Base-by-base conservation (phyloP, 768 basidiomycete species). In the Lactarius sanguifluus region DNA sequence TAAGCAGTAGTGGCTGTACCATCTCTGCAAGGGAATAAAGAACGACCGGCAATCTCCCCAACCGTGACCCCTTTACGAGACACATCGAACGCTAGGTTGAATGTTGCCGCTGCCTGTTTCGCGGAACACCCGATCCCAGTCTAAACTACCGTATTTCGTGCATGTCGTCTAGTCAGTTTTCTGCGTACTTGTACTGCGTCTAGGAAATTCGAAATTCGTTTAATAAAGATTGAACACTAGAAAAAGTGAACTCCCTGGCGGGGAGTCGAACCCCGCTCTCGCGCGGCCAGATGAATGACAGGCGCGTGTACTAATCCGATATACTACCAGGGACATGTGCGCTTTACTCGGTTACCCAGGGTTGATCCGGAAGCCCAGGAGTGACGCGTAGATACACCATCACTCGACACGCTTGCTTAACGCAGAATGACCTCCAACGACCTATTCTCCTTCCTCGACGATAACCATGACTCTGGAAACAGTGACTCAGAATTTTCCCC, bases 381-480 rank as follows among this genome's bases (percentile, higher is more conserved):
- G 38, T 40, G 38, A 40, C 36, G 36, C 36, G 36, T 38, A 38
- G 36, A 38, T 34, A 9, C 34, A 1, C 34, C 34, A 38, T 12
- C 36, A 34, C 36, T 13, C 38, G 15, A 45, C 20, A 45, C 43
- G 20, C 43, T 45, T n/a, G 12, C 13, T 50, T 5, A 57, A 57
- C 55, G 55, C 32, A 62, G 32, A 66, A 78, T 78, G 77, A 65
- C 74, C 62, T 69, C 76, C 8, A 71, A 72, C 67, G 86, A 89
- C 72, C 81, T 90, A 40, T 90, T 90, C 74, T 87, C 87, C 3
- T 90, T 90, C 75, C 82, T 90, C 54, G 82, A 87, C 64, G 69
- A 73, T 43, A 45, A 58, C 28, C 70, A 73, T 23, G 66, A 61
- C 15, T 65, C 67, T 4, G 72, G 72, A 10, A 77, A 81, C n/a